These are phyloP conservation scores for Helianthus tuberosus DNA, from an alignment of 129 eudicot genomes.

Conservation along the genomic window DNA sequence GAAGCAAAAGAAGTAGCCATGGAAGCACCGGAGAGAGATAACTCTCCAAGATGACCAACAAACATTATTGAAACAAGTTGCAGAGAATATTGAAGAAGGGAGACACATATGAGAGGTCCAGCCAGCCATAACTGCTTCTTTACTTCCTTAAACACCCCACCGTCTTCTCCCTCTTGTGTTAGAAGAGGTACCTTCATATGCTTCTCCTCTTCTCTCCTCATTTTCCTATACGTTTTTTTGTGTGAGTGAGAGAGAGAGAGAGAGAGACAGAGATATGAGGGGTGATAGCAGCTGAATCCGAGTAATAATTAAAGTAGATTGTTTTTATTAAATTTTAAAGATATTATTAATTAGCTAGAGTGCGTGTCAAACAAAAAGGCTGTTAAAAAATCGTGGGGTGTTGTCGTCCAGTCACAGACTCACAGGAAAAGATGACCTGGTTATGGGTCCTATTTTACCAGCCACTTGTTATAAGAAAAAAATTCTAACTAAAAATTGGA, in stretches of 20 bases:
- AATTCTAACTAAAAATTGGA: too few relatives aligned
- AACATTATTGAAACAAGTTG: conserved; percentile 76
- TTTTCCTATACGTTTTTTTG: background rate
- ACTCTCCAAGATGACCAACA: conserved; percentile 85
- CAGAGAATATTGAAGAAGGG: conserved; percentile 59
- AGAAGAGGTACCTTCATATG: conserved; percentile 4
- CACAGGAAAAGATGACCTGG: background rate
- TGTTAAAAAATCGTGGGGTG: background rate
- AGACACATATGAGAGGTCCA: conserved; percentile 73
- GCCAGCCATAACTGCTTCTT: conserved; percentile 72
- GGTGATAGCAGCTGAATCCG: background rate
- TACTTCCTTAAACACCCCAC: conserved; percentile 41
- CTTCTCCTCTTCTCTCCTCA: conserved; percentile 29
- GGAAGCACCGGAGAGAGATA: conserved; percentile 83
- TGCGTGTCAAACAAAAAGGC: background rate
- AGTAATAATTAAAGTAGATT: background rate
- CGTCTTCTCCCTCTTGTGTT: conserved; percentile 15
- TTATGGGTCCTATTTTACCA: background rate
- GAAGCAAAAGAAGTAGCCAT: conserved; percentile 82
- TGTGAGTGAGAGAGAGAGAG: background rate
- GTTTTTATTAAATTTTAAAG: too few relatives aligned
- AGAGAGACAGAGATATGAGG: background rate
- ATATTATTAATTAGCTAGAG: too few relatives aligned
- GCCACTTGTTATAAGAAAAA: background rate
- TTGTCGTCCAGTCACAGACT: background rate